phyloP scores from a whole-genome alignment of 441 rosid species.

The Brassica hybrid region DNA sequence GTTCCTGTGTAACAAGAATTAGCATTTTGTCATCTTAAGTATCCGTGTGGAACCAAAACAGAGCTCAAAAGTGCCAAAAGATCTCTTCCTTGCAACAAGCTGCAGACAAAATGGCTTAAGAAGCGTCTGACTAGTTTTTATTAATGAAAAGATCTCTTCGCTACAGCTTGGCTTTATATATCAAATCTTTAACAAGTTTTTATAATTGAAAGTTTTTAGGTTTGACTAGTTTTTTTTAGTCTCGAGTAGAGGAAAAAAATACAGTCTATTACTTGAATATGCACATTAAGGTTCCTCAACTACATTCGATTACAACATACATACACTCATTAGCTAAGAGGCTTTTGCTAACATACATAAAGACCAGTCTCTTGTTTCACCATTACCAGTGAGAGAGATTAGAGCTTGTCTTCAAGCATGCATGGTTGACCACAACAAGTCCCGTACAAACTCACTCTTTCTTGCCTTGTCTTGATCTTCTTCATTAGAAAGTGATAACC shows the following conservation, averaged over 20 bases:
- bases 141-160: too few species aligned
- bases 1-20: too few species aligned
- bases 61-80: too few species aligned
- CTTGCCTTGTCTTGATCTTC: conserved; percentile 63
- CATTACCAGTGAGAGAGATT: conserved; percentile 15
- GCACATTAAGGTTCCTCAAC: background rate
- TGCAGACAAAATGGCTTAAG: too few species aligned
- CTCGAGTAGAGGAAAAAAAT: background rate
- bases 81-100: too few species aligned
- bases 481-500: conserved; percentile 45
- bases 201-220: background rate
- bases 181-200: background rate
- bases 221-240: background rate
- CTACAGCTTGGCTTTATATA: conserved; percentile 1
- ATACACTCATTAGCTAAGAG: conserved; percentile 5
- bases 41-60: too few species aligned
- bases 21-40: too few species aligned
- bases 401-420: conserved; percentile 56
- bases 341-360: conserved; percentile 12
- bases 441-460: conserved; percentile 60
- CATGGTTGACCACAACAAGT: conserved; percentile 60
- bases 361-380: conserved; percentile 13
- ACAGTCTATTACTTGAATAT: conserved; percentile 7
- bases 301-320: conserved; percentile 17
- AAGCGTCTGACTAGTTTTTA: too few species aligned